phyloP scores from a whole-genome alignment of 176 grass and related monocot genomes.

The Raddia guianensis region DNA sequence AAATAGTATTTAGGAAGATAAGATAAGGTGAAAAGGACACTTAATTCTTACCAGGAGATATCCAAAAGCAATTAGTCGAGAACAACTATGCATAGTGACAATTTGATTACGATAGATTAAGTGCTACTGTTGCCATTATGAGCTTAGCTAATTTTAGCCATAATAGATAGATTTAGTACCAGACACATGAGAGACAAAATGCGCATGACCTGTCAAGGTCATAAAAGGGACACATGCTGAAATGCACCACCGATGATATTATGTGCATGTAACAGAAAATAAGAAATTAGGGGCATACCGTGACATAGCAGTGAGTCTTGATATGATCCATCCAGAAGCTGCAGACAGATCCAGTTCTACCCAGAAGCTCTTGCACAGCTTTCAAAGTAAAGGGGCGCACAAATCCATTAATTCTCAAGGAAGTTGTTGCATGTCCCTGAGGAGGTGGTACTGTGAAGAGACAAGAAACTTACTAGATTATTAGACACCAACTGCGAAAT shows the following conservation, averaged over 20 bases:
- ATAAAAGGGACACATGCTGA: constrained; percentile 4
- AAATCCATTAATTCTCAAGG: constrained; percentile 74
- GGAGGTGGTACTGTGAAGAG: constrained; percentile 59
- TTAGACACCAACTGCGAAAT: constrained; percentile 13
- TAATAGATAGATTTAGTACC: not conserved
- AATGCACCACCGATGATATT: constrained; percentile 28
- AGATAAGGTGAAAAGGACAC: too few species aligned
- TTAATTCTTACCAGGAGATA: not conserved
- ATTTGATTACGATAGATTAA: not conserved
- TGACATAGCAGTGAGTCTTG: constrained; percentile 91
- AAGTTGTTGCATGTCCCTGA: constrained; percentile 70
- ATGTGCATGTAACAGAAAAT: not conserved
- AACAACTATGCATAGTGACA: not conserved
- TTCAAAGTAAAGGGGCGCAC: constrained; percentile 87
- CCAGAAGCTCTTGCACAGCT: constrained; percentile 82
- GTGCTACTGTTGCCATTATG: not conserved
- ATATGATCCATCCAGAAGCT: constrained; percentile 96
- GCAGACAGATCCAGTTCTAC: constrained; percentile 67
- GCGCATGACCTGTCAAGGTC: not conserved
- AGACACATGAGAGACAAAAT: constrained; percentile 17
- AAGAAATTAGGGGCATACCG: constrained; percentile 49
- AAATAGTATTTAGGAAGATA: too few species aligned
- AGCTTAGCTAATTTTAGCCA: not conserved
- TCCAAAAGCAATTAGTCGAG: not conserved
- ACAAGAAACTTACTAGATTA: constrained; percentile 10